Conservation (phyloP, 768 basidiomycete species). For the Boletus subparvulus region DNA sequence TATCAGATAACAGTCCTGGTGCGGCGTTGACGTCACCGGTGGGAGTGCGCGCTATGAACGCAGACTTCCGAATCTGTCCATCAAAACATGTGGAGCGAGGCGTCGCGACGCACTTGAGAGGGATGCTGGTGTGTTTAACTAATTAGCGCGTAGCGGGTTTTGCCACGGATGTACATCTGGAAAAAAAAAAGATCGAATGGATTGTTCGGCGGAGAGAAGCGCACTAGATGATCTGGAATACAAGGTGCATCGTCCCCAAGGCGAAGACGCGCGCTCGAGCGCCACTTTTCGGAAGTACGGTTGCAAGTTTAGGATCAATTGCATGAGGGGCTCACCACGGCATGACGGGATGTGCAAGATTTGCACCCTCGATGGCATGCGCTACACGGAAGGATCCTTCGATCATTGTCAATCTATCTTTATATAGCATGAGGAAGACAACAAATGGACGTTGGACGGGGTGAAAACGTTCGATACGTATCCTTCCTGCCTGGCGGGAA, state of each 20-base stretch:
- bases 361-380: constrained; percentile 5
- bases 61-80: background rate
- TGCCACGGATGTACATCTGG: background rate
- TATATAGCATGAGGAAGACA: constrained; percentile 4
- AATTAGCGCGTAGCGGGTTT: too few species aligned
- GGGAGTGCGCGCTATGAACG: constrained; percentile 18
- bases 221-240: background rate
- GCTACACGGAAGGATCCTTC: background rate
- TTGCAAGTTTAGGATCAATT: background rate
- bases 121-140: background rate
- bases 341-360: constrained; percentile 7
- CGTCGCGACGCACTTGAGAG: constrained; percentile 24
- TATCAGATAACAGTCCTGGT: constrained; percentile 1
- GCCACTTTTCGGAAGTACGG: background rate
- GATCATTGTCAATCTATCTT: constrained; percentile 13
- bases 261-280: constrained; percentile 2
- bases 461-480: background rate
- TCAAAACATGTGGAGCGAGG: constrained; percentile 18
- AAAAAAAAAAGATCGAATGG: background rate
- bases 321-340: background rate
- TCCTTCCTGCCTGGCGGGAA: background rate
- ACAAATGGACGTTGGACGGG: constrained; percentile 11
- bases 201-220: constrained; percentile 5
- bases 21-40: constrained; percentile 6
- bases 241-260: background rate